These are phyloP conservation scores for Rutstroemia sydowiana DNA, from an alignment of 2,329 filamentous ascomycete genomes.

Conservation along the genomic window DNA sequence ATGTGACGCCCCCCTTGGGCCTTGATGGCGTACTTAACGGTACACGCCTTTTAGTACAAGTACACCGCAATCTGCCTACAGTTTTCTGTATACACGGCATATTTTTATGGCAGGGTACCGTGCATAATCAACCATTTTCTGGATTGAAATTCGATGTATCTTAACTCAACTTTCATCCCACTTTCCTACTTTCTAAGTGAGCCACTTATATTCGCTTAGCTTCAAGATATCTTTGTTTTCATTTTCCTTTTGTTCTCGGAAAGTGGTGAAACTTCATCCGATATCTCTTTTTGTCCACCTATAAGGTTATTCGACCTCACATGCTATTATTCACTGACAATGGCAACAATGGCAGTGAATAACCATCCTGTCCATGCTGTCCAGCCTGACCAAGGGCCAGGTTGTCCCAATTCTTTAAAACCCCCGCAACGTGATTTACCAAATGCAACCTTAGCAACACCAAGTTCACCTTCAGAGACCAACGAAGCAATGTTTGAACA, in stretches of 20 bases:
- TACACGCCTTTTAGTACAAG: slow-evolving; percentile 10
- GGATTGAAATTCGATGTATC: neutral
- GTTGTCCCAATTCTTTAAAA: neutral
- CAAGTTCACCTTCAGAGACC: neutral
- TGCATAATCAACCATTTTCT: neutral
- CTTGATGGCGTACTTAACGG: slow-evolving; percentile 13
- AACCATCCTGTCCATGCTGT: too few species aligned
- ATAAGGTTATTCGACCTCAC: too few species aligned
- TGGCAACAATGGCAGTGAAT: too few species aligned
- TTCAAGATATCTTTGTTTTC: neutral
- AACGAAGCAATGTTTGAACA: neutral
- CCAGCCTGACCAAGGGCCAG: neutral
- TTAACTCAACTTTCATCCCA: neutral
- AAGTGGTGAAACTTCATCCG: neutral
- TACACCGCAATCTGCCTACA: slow-evolving; percentile 2
- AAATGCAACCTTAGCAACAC: neutral
- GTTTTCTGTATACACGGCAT: neutral
- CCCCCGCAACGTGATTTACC: neutral
- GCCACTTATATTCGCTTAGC: too few species aligned
- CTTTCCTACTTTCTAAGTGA: neutral
- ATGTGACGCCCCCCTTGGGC: too few species aligned
- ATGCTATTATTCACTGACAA: too few species aligned
- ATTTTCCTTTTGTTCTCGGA: neutral
- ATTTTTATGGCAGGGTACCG: neutral
- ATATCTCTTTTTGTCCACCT: too few species aligned